Base-by-base conservation (phyloP, 768 basidiomycete genomes). In the Chalciporus chontae region DNA sequence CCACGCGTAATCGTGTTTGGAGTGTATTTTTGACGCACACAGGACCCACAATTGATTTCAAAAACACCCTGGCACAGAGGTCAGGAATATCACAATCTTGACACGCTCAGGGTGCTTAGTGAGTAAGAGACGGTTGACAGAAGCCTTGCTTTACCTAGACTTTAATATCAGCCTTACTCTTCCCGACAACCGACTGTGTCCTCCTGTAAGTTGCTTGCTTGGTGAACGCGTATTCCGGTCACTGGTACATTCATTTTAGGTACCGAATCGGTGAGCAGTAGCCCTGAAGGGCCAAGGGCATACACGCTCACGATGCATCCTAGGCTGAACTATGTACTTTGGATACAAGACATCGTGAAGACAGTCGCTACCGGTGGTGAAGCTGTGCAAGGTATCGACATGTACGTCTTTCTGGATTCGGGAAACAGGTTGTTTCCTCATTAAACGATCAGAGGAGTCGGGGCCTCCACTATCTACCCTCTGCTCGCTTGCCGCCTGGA, bases 401-500 rank as follows among this genome's bases (percentile, higher is more conserved):
- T 94, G 93, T 93, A 63, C 45, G 83, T 43, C 7, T 47, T 11
- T 5, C 40, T 5, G 2, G 24, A 13, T 40, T 27, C 26, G 1
- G 10, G 23, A 46, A 13, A 21, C 17, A 21, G n/a, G 32, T 58
- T 32, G 34, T 27, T 29, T 13, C 31, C 40, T 54, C 31, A 46
- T 23, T 4, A 2, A 26, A 14, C 9, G 23, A 18, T 15, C 54
- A 91, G 92, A 34, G 95, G 95, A 18, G 95, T 94, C 8, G 95
- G 95, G 0, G 85, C 93, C 7, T 90, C 90, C 0, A 87, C 83
- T 0, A 91, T 98, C 48, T 98, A 96, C 56, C 86, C 94, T 0
- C 72, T 97, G 1, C 73, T 98, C 0, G 80, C 75, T 0, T 85
- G 84, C 55, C 71, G 72, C 2, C 57, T 80, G 31, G 69, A 80